Conservation (phyloP, 768 basidiomycete species). For the Mycena latifolia region DNA sequence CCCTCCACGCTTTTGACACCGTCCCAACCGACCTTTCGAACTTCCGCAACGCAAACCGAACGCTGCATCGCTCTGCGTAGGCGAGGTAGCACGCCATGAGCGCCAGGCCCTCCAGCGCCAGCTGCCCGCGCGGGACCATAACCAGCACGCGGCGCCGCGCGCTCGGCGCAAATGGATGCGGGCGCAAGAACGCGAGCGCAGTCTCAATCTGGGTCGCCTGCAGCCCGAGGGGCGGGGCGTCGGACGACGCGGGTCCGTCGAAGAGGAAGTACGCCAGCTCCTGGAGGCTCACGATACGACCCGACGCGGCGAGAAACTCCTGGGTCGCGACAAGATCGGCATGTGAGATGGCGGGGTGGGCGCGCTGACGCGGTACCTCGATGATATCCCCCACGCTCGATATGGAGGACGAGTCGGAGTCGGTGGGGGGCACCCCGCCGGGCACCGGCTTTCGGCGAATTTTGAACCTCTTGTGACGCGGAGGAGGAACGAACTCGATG, state of each 20-base stretch:
- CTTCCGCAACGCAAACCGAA: constrained; percentile 15
- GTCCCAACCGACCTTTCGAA: constrained; percentile 22
- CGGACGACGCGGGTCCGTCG: background rate
- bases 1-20: constrained; percentile 18
- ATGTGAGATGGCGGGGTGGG: background rate
- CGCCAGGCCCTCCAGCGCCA: constrained; percentile 25
- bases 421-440: background rate
- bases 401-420: background rate
- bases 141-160: constrained; percentile 31
- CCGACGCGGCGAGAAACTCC: constrained; percentile 19
- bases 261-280: constrained; percentile 24
- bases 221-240: constrained; percentile 19
- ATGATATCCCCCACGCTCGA: background rate
- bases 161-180: constrained; percentile 31
- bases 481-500: constrained; percentile 3
- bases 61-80: background rate
- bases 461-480: background rate
- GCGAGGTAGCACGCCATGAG: constrained; percentile 30
- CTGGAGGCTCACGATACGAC: constrained; percentile 8
- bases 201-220: constrained; percentile 12
- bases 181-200: constrained; percentile 27
- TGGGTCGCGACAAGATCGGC: constrained; percentile 24
- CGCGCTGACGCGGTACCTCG: background rate
- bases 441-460: constrained; percentile 10
- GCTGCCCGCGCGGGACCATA: constrained; percentile 18